phyloP scores from a whole-genome alignment of 2,329 filamentous ascomycete genomes.

The Colletotrichum ledebouriae region DNA sequence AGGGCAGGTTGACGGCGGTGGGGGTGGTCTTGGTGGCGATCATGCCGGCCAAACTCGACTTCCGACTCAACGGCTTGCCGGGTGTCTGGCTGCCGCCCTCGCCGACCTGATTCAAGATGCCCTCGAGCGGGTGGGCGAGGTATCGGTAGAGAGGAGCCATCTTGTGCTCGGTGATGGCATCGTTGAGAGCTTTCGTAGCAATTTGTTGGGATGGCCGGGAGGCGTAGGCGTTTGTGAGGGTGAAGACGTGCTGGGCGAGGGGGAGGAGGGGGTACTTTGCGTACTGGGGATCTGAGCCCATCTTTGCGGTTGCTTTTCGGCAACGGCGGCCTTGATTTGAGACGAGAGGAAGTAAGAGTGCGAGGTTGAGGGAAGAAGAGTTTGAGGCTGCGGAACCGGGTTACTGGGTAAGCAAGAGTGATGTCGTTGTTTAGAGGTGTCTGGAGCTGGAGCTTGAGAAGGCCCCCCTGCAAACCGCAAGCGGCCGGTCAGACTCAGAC shows the following conservation, averaged over 20 bases:
- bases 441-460: constrained; percentile 38
- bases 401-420: constrained; percentile 35
- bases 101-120: constrained; percentile 82
- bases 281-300: constrained; percentile 87
- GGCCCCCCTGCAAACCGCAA: constrained; percentile 40
- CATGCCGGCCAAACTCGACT: constrained; percentile 80
- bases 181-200: constrained; percentile 80
- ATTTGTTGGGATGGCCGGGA: constrained; percentile 75
- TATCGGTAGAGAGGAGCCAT: constrained; percentile 91
- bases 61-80: constrained; percentile 73
- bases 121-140: constrained; percentile 84
- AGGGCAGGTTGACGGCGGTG: constrained; percentile 78
- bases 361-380: constrained; percentile 11
- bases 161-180: constrained; percentile 86
- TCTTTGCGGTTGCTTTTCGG: constrained; percentile 50
- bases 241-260: constrained; percentile 88
- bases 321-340: constrained; percentile 1
- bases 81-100: constrained; percentile 67
- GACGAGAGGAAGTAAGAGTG: neutral
- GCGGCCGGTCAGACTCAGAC: constrained; percentile 23
- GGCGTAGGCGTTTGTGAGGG: constrained; percentile 84
- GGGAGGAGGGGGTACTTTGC: constrained; percentile 86
- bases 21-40: constrained; percentile 78
- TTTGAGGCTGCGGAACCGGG: constrained; percentile 23
- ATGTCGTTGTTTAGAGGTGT: constrained; percentile 41